Base-by-base conservation (phyloP, 1,284 basidiomycete species). In the Marasmius oreades region DNA sequence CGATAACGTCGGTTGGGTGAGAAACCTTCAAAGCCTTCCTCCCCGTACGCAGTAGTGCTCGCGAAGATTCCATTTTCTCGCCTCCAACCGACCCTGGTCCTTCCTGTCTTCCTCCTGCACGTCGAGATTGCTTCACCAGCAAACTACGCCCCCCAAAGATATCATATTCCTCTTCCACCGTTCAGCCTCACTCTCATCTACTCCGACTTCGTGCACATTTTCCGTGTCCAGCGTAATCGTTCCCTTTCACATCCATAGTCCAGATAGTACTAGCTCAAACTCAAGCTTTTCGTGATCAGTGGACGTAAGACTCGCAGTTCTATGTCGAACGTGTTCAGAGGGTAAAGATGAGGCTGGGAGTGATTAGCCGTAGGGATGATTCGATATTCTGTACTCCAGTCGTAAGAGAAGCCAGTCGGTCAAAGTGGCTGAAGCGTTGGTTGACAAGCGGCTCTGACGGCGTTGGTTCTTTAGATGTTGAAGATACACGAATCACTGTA, bases 401-500 rank as follows among this genome's bases (percentile, higher is more conserved):
- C 28, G 28, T 10, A n/a, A 5, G 28, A 4, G 10, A 31, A 4
- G 28, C 28, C n/a, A n/a, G n/a, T n/a, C n/a, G n/a, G n/a, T n/a
- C n/a, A n/a, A n/a, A 23, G 14, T 14, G 44, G 20, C 20, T 5
- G 44, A 7, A 45, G 4, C n/a, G 20, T 7, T 23, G 10, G 14
- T n/a, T n/a, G n/a, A n/a, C n/a, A n/a, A n/a, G n/a, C n/a, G n/a
- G n/a, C n/a, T n/a, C n/a, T n/a, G n/a, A n/a, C n/a, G n/a, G n/a
- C n/a, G n/a, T n/a, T 42, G 6, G 11, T 22, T 20, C 44, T 22
- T 3, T 23, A 24, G n/a, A 10, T 12, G 4, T 18, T 45, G 64
- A 79, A 91, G 3, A 76, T 70, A 63, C 84, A 88, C 1, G 69
- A 74, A 63, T 83, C 66, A 8, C 85, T 87, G 58, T 64, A 39